phyloP scores from a whole-genome alignment of 345 rosid species.

The Pugionium cornutum region DNA sequence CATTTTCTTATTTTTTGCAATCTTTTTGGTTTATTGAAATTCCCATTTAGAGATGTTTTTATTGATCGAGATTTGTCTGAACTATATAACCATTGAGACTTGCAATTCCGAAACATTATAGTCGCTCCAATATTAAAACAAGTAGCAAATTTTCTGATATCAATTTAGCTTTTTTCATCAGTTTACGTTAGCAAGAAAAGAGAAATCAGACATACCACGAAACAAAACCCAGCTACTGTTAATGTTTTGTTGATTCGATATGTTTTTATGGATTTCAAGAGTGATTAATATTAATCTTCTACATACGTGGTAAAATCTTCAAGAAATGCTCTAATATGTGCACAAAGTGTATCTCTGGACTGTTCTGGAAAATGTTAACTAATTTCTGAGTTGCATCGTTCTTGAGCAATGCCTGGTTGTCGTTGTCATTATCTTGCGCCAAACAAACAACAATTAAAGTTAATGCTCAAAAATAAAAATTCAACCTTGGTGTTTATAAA shows the following conservation, averaged over 20 bases:
- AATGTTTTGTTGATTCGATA: constrained; percentile 84
- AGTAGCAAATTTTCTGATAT: too few relatives aligned
- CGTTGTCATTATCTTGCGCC: constrained; percentile 96
- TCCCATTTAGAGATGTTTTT: too few relatives aligned
- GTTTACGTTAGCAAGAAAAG: not conserved
- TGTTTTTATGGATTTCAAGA: constrained; percentile 70
- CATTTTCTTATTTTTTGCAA: not conserved
- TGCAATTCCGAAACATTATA: too few relatives aligned
- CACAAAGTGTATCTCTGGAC: constrained; percentile 93
- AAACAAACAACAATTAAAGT: constrained; percentile 94
- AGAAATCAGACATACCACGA: constrained; percentile 49
- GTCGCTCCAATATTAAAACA: too few relatives aligned
- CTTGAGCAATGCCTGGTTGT: constrained; percentile 89
- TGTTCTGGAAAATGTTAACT: constrained; percentile 88
- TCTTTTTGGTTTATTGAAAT: too few relatives aligned
- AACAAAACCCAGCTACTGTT: constrained; percentile 87
- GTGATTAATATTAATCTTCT: constrained; percentile 20
- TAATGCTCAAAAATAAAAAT: constrained; percentile 45
- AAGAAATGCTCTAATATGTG: constrained; percentile 98
- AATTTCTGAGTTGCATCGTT: constrained; percentile 84
- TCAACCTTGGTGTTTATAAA: too few relatives aligned
- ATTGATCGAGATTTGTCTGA: too few relatives aligned
- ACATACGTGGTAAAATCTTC: constrained; percentile 87
- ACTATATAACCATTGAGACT: too few relatives aligned
- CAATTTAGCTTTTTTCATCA: too few relatives aligned